Evolutionary conservation across 2,329 filamentous ascomycete genomes (phyloP).

Genomic region (Pyrenophora tritici-repentis): DNA sequence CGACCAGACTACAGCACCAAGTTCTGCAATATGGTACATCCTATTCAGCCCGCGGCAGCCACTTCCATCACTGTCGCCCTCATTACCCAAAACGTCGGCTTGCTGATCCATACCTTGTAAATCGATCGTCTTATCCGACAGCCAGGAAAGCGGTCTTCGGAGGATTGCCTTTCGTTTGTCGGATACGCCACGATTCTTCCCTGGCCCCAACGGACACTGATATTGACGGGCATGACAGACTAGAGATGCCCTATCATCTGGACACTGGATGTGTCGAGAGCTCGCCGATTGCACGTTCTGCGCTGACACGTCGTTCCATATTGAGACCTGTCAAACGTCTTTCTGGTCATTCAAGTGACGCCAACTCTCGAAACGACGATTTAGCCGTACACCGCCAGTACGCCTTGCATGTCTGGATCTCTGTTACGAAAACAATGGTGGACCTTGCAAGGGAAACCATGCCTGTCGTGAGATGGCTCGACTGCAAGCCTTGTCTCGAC

Average conservation of each 20-base stretch:
- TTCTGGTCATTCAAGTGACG: constrained; percentile 22
- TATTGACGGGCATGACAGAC: too few species aligned
- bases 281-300: constrained; percentile 31
- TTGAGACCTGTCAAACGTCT: constrained; percentile 18
- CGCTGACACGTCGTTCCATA: constrained; percentile 30
- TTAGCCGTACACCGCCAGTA: constrained; percentile 18
- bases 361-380: constrained; percentile 19
- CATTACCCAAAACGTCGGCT: constrained; percentile 22
- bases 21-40: too few species aligned
- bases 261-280: constrained; percentile 6
- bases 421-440: constrained; percentile 13
- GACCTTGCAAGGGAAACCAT: constrained; percentile 18
- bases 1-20: too few species aligned
- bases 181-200: constrained; percentile 28
- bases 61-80: constrained; percentile 8
- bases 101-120: constrained; percentile 19
- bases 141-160: constrained; percentile 29
- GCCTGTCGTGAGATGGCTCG: background rate
- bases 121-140: constrained; percentile 31
- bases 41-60: background rate
- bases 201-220: background rate
- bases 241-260: background rate
- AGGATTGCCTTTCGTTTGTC: constrained; percentile 14
- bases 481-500: background rate
- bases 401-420: constrained; percentile 23